Evolutionary conservation across 2,329 filamentous ascomycete genomes (phyloP).

Genomic region (Cercospora janseana): DNA sequence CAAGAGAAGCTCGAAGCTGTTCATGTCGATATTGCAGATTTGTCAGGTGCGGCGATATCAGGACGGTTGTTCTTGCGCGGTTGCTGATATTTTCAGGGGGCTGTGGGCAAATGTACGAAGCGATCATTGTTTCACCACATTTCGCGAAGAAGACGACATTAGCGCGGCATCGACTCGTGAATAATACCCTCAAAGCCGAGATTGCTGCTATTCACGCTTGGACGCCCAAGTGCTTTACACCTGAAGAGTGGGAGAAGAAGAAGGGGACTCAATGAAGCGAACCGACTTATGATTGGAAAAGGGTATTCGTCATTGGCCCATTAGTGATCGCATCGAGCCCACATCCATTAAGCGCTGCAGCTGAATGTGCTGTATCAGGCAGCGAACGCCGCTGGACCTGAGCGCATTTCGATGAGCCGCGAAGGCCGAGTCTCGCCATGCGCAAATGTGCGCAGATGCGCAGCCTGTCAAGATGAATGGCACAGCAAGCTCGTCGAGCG

Average conservation of each 20-base stretch:
- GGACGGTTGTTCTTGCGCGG: neutral
- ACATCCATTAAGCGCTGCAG: too few species aligned
- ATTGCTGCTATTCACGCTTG: conserved; percentile 91
- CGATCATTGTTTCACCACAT: conserved; percentile 60
- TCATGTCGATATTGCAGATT: conserved; percentile 84
- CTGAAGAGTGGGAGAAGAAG: conserved; percentile 80
- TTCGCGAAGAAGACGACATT: conserved; percentile 63
- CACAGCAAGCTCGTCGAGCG: too few species aligned
- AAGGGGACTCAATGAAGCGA: conserved; percentile 36
- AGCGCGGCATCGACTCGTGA: conserved; percentile 82
- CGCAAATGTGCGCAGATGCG: too few species aligned
- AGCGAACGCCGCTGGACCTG: too few species aligned
- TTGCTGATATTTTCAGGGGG: conserved; percentile 51
- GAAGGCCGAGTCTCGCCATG: too few species aligned
- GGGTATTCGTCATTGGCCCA: too few species aligned
- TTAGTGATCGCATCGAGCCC: too few species aligned
- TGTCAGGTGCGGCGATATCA: conserved; percentile 68
- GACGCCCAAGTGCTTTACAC: conserved; percentile 91
- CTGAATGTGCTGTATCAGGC: too few species aligned
- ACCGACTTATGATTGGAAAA: neutral
- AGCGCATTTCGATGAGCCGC: too few species aligned
- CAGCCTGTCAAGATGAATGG: too few species aligned
- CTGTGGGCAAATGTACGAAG: conserved; percentile 69
- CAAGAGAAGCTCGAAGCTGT: conserved; percentile 67
- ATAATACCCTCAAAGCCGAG: conserved; percentile 77